Conservation (phyloP, 495 filamentous ascomycete genomes). For the Pyrenopolyporus hunteri region DNA sequence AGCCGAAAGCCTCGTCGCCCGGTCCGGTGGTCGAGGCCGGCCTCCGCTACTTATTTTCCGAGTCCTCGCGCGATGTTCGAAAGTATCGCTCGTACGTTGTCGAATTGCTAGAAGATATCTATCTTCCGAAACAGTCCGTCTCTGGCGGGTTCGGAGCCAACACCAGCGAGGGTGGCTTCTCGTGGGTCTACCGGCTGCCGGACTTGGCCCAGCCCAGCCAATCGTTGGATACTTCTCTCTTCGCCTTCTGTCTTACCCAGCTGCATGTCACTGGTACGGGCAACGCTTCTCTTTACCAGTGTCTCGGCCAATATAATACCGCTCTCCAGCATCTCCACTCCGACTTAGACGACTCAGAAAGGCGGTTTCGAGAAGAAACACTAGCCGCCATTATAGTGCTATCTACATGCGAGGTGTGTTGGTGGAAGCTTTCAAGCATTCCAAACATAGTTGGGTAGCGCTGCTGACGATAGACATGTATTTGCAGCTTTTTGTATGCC, state of each 20-base stretch:
- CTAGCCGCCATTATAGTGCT: constrained; percentile 21
- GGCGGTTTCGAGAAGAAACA: constrained; percentile 21
- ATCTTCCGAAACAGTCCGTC: constrained; percentile 14
- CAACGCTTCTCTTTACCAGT: constrained; percentile 18
- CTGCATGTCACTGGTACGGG: constrained; percentile 17
- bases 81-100: constrained; percentile 18
- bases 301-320: constrained; percentile 27
- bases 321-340: constrained; percentile 19
- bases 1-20: neutral
- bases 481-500: constrained; percentile 24
- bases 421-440: neutral
- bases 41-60: constrained; percentile 11
- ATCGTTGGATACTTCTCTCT: constrained; percentile 19
- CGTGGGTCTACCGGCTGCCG: constrained; percentile 15
- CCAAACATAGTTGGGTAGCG: neutral
- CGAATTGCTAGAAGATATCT: constrained; percentile 13
- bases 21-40: constrained; percentile 9
- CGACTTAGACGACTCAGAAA: constrained; percentile 16
- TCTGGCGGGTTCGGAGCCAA: neutral
- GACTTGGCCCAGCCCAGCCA: constrained; percentile 14
- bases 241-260: constrained; percentile 26
- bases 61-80: constrained; percentile 1
- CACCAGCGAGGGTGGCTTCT: constrained; percentile 13
- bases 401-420: constrained; percentile 26
- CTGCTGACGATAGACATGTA: neutral